Evolutionary conservation across 2,329 filamentous ascomycete species (phyloP).

Genomic region (Podosphaera aphanis): DNA sequence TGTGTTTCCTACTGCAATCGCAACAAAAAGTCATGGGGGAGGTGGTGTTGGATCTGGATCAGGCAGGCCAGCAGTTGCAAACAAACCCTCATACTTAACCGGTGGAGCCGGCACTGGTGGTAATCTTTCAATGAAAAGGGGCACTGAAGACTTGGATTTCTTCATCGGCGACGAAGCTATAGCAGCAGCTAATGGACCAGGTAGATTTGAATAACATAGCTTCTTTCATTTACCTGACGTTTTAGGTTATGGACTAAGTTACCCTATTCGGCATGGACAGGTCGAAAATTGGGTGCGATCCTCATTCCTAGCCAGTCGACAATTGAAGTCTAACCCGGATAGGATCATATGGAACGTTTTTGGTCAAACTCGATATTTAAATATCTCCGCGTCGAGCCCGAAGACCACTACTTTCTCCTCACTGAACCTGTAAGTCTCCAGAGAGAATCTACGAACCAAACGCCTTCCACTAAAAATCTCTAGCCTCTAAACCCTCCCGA

Average conservation of each 20-base stretch:
- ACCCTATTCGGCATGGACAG: conserved; percentile 92
- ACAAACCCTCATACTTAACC: conserved; percentile 87
- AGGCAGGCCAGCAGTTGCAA: conserved; percentile 70
- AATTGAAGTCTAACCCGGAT: conserved; percentile 7
- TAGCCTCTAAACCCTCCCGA: conserved; percentile 92
- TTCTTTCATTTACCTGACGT: conserved; percentile 6
- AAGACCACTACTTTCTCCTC: conserved; percentile 95
- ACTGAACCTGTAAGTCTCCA: conserved; percentile 64
- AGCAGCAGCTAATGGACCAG: conserved; percentile 59
- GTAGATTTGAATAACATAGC: conserved; percentile 20
- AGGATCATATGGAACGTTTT: conserved; percentile 99
- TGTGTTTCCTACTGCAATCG: conserved; percentile 96
- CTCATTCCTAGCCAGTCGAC: not conserved
- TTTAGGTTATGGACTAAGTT: conserved; percentile 79
- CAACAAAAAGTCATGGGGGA: conserved; percentile 60
- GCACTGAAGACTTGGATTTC: conserved; percentile 93
- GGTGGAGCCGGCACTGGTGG: conserved; percentile 66
- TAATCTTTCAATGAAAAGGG: conserved; percentile 73
- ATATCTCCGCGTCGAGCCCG: conserved; percentile 89
- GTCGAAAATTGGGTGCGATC: conserved; percentile 80
- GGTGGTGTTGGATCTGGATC: conserved; percentile 56
- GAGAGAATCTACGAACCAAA: not conserved
- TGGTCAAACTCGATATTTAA: conserved; percentile 99
- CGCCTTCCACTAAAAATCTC: not conserved
- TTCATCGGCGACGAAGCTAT: conserved; percentile 97